phyloP scores from a whole-genome alignment of 352 stramenopile genomes.

The Pythium oligandrum region DNA sequence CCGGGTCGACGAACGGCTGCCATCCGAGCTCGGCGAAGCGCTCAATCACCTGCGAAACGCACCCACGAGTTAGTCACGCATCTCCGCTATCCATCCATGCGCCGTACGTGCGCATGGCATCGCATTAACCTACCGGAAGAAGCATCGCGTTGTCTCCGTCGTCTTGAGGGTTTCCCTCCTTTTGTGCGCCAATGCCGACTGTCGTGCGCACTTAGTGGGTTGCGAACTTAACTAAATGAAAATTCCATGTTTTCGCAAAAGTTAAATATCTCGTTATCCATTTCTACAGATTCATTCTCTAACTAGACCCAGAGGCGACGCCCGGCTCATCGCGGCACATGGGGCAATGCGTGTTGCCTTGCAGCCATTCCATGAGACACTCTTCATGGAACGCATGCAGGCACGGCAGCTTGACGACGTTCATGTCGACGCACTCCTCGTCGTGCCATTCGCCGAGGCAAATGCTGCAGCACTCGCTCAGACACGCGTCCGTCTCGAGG shows the following conservation, averaged over 20 bases:
- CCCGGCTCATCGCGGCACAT: conserved; percentile 79
- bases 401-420: conserved; percentile 81
- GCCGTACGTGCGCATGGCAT: not conserved
- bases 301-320: not conserved
- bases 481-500: conserved; percentile 33
- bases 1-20: conserved; percentile 72
- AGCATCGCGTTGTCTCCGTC: conserved; percentile 11
- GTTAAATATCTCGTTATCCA: no score
- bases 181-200: conserved; percentile 9
- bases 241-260: conserved; percentile 5
- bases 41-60: conserved; percentile 51
- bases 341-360: conserved; percentile 75
- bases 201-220: not conserved
- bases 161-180: conserved; percentile 9
- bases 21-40: conserved; percentile 75
- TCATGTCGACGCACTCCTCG: conserved; percentile 75
- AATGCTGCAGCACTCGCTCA: conserved; percentile 82
- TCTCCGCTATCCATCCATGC: not conserved
- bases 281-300: no score
- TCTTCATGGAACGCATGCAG: conserved; percentile 84
- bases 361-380: conserved; percentile 83
- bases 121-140: conserved; percentile 16
- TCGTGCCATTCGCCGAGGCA: conserved; percentile 80
- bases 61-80: conserved; percentile 1
- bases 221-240: conserved; percentile 16